Conservation (phyloP, 2,329 filamentous ascomycete genomes). For the Ascochyta clinopodiicola region DNA sequence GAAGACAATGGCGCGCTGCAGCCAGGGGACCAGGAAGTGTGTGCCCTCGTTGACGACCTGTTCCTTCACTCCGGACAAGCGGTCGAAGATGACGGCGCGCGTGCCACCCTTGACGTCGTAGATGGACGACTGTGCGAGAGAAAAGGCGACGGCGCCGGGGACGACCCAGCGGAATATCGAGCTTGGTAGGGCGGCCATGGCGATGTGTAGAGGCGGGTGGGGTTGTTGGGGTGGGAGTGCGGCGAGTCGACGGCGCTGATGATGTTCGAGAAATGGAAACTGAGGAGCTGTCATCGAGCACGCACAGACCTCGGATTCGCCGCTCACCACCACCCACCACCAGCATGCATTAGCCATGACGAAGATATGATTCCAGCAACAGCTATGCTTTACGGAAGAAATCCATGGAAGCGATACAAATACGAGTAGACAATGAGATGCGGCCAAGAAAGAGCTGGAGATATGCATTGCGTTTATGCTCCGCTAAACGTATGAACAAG, state of each 20-base stretch:
- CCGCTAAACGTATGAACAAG: constrained; percentile 11
- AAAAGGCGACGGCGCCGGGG: constrained; percentile 72
- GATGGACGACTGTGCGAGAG: constrained; percentile 76
- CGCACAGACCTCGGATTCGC: constrained; percentile 27
- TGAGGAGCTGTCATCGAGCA: constrained; percentile 25
- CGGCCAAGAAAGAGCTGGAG: neutral
- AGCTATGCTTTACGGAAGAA: neutral
- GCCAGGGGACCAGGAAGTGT: constrained; percentile 94
- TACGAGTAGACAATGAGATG: neutral
- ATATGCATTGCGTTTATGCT: constrained; percentile 3
- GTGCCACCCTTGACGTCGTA: constrained; percentile 97
- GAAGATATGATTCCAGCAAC: neutral
- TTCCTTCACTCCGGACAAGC: constrained; percentile 90
- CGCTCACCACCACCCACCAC: neutral
- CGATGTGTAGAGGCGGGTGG: constrained; percentile 25
- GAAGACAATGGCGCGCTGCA: constrained; percentile 93
- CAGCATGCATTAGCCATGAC: neutral
- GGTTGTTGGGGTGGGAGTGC: constrained; percentile 9
- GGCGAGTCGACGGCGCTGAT: constrained; percentile 19
- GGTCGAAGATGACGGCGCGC: constrained; percentile 97
- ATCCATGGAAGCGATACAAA: neutral
- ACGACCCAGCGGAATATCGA: constrained; percentile 65
- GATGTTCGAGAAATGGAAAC: constrained; percentile 14
- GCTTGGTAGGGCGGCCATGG: constrained; percentile 43
- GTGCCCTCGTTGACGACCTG: constrained; percentile 93